Conservation (phyloP, 108 stramenopile species). For the Cylindrotheca fusiformis region DNA sequence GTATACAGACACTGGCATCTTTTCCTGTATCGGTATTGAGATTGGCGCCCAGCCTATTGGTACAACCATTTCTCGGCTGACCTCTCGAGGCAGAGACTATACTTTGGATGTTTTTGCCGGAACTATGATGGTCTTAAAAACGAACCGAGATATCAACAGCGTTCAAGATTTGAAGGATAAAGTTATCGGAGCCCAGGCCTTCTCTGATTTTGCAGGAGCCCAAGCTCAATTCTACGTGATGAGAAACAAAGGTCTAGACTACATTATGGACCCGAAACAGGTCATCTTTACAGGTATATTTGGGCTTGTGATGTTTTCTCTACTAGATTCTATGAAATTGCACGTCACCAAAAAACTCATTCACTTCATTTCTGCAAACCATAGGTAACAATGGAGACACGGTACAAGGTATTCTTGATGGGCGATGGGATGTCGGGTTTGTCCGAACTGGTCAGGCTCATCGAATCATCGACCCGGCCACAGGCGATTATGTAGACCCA, state of each 20-base stretch:
- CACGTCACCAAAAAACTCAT: background rate
- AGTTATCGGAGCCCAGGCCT: slow-evolving; percentile 4
- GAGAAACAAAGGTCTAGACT: background rate
- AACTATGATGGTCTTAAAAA: slow-evolving; percentile 2
- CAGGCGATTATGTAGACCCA: slow-evolving; percentile 16
- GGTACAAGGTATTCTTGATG: slow-evolving; percentile 28
- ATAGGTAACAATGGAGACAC: slow-evolving; percentile 15
- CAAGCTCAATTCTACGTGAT: slow-evolving; percentile 9
- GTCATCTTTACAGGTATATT: slow-evolving; percentile 4
- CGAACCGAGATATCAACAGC: background rate
- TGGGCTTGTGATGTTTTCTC: background rate
- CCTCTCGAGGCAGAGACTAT: background rate
- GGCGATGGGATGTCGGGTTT: slow-evolving; percentile 40
- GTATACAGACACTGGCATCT: slow-evolving; percentile 11
- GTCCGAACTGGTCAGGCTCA: slow-evolving; percentile 38
- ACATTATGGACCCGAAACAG: slow-evolving; percentile 6
- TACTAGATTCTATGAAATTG: background rate
- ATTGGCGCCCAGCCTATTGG: slow-evolving; percentile 8
- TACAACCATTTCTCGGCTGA: background rate
- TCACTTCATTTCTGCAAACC: background rate
- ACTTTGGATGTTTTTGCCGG: slow-evolving; percentile 14
- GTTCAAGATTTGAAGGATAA: slow-evolving; percentile 13
- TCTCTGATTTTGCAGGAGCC: background rate
- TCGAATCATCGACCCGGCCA: slow-evolving; percentile 11
- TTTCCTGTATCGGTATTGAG: slow-evolving; percentile 11